These are phyloP conservation scores for Diddensiella santjacobensis DNA, from an alignment of 805 yeast genomes.

Conservation along the genomic window DNA sequence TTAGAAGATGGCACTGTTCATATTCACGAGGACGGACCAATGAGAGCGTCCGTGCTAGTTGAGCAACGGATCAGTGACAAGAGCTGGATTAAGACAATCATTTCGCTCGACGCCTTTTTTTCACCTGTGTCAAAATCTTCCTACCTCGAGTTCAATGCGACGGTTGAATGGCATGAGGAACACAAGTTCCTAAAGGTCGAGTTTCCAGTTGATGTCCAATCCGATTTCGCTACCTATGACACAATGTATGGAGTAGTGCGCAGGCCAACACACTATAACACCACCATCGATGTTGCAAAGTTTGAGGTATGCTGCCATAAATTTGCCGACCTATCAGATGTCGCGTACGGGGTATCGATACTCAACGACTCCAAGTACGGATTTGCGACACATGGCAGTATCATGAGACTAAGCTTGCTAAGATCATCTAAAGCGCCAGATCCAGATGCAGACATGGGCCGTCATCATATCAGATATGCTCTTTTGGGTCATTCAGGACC, in stretches of 20 bases:
- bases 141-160: constrained; percentile 41
- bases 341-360: constrained; percentile 69
- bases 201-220: constrained; percentile 69
- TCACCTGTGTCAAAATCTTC: constrained; percentile 54
- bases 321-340: constrained; percentile 79
- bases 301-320: constrained; percentile 82
- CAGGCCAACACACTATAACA: constrained; percentile 80
- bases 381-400: constrained; percentile 73
- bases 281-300: constrained; percentile 82
- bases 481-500: constrained; percentile 65
- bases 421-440: constrained; percentile 84
- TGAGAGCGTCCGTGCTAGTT: constrained; percentile 60
- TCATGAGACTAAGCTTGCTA: constrained; percentile 68
- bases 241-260: constrained; percentile 79
- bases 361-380: constrained; percentile 76
- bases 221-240: constrained; percentile 69
- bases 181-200: constrained; percentile 71
- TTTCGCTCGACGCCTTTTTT: constrained; percentile 57
- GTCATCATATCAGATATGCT: constrained; percentile 68
- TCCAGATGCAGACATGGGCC: constrained; percentile 76
- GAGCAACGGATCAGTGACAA: constrained; percentile 53
- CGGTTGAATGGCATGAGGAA: constrained; percentile 66
- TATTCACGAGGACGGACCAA: constrained; percentile 47
- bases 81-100: constrained; percentile 60
- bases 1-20: constrained; percentile 38